Evolutionary conservation across 179 eudicot genomes (phyloP), one percentile per base, ranked within the genome.

Genomic region (Beta lomatogona): DNA sequence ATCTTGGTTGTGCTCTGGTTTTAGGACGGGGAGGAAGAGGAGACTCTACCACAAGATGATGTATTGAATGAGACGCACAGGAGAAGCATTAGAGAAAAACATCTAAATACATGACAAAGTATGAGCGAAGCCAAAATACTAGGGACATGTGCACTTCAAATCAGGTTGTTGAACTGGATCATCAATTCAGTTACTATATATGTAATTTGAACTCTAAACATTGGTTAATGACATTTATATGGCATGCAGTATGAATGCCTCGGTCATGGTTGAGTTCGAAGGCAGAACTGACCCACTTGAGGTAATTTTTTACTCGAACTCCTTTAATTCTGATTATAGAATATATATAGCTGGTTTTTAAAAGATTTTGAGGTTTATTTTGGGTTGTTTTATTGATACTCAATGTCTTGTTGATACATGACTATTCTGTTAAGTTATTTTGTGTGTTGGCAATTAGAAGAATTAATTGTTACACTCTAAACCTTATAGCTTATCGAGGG

Each of bases 241-340:
- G n/a, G n/a, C 55, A 53, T 76, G 81, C 94, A 94, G 98, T 88
- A 95, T 95, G 99, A 95, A 95, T 86, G 99, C 99, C 9, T 98
- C 99, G 4, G 98, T 95, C 78, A 95, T 95, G 98, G 99, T 95
- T 75, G 99, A 91, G 85, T 81, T 94, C 88, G 93, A 92, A 83
- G 99, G 99, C 81, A 98, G 94, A 86, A 92, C 94, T 68, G 99
- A 95, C 55, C 99, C 99, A 13, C 94, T 95, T 66, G 99, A 95
- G 99, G 99, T 95, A 83, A 83, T 80, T n/a, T 41, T 74, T 44
- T 46, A 45, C 63, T 50, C 19, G 28, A 0, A 18, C 14, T 12
- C 6, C 14, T 11, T 52, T 48, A 36, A 22, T 4, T 16, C 45
- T 14, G 19, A 2, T 16, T 18, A 22, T 31, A 12, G 77, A 53